These are phyloP conservation scores for Boletus pseudo-olivaceus DNA, from an alignment of 768 basidiomycete genomes.

Conservation along the genomic window DNA sequence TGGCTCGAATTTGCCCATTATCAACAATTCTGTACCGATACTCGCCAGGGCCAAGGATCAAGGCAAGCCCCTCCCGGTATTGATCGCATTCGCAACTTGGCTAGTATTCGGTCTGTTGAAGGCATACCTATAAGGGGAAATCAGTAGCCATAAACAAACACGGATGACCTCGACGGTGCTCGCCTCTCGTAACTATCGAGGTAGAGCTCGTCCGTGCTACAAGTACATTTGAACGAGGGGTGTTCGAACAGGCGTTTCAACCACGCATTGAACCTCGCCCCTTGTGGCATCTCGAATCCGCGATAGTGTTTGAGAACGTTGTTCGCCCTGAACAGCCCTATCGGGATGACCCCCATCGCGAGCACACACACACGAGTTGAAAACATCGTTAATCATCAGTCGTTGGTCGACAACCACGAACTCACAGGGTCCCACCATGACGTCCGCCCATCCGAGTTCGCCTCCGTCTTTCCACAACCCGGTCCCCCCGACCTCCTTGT, in stretches of 20 bases:
- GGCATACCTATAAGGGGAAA: constrained; percentile 50
- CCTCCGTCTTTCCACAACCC: constrained; percentile 62
- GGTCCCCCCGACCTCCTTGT: constrained; percentile 44
- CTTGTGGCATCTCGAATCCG: constrained; percentile 54
- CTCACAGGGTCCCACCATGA: constrained; percentile 70
- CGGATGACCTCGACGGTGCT: constrained; percentile 4
- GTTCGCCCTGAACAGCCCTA: constrained; percentile 69
- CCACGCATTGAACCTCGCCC: constrained; percentile 50
- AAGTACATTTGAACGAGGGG: constrained; percentile 62
- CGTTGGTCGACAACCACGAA: constrained; percentile 11
- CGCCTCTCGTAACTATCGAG: constrained; percentile 71
- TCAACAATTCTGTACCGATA: neutral
- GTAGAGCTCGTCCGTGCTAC: constrained; percentile 65
- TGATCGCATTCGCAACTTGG: constrained; percentile 73
- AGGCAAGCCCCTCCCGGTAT: constrained; percentile 59
- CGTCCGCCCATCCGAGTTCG: constrained; percentile 59
- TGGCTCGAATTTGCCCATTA: no score
- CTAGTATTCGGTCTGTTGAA: constrained; percentile 77
- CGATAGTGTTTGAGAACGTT: constrained; percentile 66
- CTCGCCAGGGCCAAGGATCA: constrained; percentile 32
- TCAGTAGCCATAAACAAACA: neutral
- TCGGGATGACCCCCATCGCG: neutral
- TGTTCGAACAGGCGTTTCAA: constrained; percentile 52
- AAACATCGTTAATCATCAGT: neutral
- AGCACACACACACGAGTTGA: neutral